These are phyloP conservation scores for Acacia crassicarpa DNA, from an alignment of 306 rosid species.

Conservation along the genomic window DNA sequence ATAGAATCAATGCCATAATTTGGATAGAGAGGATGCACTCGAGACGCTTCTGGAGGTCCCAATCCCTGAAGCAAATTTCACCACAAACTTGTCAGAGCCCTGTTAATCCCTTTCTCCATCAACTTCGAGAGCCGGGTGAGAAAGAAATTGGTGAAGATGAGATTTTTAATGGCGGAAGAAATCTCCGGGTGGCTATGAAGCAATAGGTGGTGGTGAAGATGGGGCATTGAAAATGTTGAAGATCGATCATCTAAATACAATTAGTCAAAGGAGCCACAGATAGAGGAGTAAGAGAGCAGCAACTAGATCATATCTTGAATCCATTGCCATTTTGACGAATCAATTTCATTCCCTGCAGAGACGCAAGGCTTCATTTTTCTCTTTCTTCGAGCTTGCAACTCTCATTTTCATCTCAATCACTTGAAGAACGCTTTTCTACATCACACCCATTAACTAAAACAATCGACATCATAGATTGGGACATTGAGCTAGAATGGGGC, in stretches of 20 bases:
- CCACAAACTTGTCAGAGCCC: too few species aligned
- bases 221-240: too few species aligned
- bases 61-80: too few species aligned
- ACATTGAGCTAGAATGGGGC: not conserved
- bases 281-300: slow-evolving; percentile 61
- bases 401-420: slow-evolving; percentile 49
- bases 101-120: too few species aligned
- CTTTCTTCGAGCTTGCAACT: slow-evolving; percentile 71
- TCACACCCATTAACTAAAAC: too few species aligned
- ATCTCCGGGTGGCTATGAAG: slow-evolving; percentile 74
- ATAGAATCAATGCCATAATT: too few species aligned
- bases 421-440: slow-evolving; percentile 7
- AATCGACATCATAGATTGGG: not conserved
- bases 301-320: slow-evolving; percentile 81
- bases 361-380: slow-evolving; percentile 73
- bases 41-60: too few species aligned
- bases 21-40: too few species aligned
- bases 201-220: slow-evolving; percentile 52
- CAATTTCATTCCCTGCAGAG: slow-evolving; percentile 71
- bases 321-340: slow-evolving; percentile 76
- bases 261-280: slow-evolving; percentile 45
- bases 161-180: slow-evolving; percentile 50
- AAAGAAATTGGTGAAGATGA: too few species aligned
- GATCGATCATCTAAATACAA: too few species aligned
- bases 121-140: too few species aligned